Evolutionary conservation across 176 grass and related monocot genomes (phyloP).

Genomic region (Aechmea fasciata): DNA sequence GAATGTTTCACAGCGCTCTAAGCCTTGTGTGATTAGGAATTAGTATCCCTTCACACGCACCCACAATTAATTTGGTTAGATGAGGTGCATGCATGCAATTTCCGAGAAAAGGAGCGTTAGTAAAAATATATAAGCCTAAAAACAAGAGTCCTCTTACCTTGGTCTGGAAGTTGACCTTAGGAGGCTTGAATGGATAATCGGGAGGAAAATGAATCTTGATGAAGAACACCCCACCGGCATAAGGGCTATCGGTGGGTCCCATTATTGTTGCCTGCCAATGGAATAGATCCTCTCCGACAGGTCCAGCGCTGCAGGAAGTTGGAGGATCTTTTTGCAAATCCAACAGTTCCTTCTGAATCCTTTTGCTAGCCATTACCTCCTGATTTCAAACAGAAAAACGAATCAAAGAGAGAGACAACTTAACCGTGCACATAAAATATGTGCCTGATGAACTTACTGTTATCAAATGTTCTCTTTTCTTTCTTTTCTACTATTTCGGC

Average conservation of each 20-base stretch:
- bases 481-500: too few species aligned
- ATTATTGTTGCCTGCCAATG: slow-evolving; percentile 93
- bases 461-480: too few species aligned
- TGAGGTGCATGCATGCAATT: background rate
- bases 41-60: too few species aligned
- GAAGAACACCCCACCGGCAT: slow-evolving; percentile 73
- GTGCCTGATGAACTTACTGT: too few species aligned
- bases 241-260: slow-evolving; percentile 84
- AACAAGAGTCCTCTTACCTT: slow-evolving; percentile 36
- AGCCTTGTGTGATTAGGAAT: too few species aligned
- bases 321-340: slow-evolving; percentile 87
- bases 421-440: too few species aligned
- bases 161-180: slow-evolving; percentile 85
- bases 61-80: too few species aligned
- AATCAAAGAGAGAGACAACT: background rate
- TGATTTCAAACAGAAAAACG: background rate
- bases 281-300: slow-evolving; percentile 74
- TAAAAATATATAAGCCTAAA: background rate
- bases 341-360: slow-evolving; percentile 90
- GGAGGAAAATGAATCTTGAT: slow-evolving; percentile 89
- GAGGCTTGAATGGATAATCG: slow-evolving; percentile 89
- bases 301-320: slow-evolving; percentile 80
- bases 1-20: too few species aligned
- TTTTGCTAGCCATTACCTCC: slow-evolving; percentile 69
- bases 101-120: background rate